These are phyloP conservation scores for Penicillium sp. DNA, from an alignment of 2,329 filamentous ascomycete species.

Conservation along the genomic window DNA sequence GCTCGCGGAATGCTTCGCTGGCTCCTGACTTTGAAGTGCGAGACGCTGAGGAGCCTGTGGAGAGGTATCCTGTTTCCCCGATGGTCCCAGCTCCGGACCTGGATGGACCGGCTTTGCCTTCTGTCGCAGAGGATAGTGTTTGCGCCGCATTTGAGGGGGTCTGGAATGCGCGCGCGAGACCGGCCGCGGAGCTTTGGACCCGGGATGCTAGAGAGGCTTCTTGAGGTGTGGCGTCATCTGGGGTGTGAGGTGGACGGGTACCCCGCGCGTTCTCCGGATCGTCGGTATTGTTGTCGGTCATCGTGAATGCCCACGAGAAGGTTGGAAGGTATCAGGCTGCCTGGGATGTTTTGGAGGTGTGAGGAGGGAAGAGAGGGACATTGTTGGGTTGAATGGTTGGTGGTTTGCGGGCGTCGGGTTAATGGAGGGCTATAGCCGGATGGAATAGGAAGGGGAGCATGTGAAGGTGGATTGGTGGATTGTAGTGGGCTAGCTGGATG, in stretches of 20 bases:
- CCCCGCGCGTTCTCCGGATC: constrained; percentile 15
- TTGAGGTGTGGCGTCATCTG: background rate
- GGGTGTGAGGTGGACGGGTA: constrained; percentile 4
- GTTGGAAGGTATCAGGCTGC: background rate
- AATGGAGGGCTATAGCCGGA: background rate
- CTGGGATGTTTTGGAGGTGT: background rate
- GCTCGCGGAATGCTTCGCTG: constrained; percentile 7
- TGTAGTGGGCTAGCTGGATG: background rate
- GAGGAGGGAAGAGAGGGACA: background rate
- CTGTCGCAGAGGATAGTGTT: constrained; percentile 19
- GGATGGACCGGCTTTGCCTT: constrained; percentile 13
- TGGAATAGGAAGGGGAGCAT: constrained; percentile 9
- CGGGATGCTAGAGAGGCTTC: constrained; percentile 25
- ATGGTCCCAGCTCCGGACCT: background rate
- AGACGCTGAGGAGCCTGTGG: background rate
- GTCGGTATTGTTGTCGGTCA: constrained; percentile 6
- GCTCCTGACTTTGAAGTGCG: background rate
- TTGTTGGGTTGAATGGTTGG: background rate
- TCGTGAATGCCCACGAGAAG: background rate
- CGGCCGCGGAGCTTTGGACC: constrained; percentile 36
- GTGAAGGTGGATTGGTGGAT: constrained; percentile 1
- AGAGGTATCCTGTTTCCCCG: background rate
- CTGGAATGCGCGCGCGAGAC: constrained; percentile 30
- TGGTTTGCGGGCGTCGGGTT: background rate
- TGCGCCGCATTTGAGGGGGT: constrained; percentile 15